Percentiles rank a stretch among this genome's conserved stretches.
Evolutionary conservation across 2,329 filamentous ascomycete species (phyloP).

Genomic region (Coleophoma crateriformis): DNA sequence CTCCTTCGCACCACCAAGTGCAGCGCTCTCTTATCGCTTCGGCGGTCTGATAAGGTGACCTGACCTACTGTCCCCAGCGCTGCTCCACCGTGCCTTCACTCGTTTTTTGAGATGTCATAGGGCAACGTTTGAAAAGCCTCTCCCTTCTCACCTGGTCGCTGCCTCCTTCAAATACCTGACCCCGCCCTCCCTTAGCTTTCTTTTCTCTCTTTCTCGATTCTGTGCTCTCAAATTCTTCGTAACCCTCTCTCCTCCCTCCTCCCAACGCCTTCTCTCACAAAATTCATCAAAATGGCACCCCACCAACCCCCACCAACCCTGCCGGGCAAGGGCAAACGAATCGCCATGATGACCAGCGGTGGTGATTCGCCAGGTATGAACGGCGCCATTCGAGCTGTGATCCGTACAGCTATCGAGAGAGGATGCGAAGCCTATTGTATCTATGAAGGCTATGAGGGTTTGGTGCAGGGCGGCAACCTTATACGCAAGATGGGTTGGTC

Average conservation of each 20-base stretch:
- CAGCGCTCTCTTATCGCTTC: no score
- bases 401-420: constrained; percentile 84
- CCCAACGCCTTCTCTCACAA: not conserved
- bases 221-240: not conserved
- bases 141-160: not conserved
- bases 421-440: constrained; percentile 75
- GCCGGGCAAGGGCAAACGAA: constrained; percentile 30
- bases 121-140: not conserved
- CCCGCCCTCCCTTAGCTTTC: not conserved
- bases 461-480: constrained; percentile 82
- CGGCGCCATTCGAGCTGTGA: constrained; percentile 66
- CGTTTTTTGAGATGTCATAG: not conserved
- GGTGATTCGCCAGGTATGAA: constrained; percentile 75
- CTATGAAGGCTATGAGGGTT: constrained; percentile 93
- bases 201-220: not conserved
- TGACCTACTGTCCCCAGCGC: no score
- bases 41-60: no score
- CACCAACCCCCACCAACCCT: constrained; percentile 17
- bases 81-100: not conserved
- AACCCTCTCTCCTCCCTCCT: not conserved
- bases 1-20: no score
- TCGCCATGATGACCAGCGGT: constrained; percentile 69
- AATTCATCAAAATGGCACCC: constrained; percentile 16
- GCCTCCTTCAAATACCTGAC: not conserved
- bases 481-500: constrained; percentile 88